Base-by-base conservation (phyloP, 441 rosid species). In the Adansonia gregorii region DNA sequence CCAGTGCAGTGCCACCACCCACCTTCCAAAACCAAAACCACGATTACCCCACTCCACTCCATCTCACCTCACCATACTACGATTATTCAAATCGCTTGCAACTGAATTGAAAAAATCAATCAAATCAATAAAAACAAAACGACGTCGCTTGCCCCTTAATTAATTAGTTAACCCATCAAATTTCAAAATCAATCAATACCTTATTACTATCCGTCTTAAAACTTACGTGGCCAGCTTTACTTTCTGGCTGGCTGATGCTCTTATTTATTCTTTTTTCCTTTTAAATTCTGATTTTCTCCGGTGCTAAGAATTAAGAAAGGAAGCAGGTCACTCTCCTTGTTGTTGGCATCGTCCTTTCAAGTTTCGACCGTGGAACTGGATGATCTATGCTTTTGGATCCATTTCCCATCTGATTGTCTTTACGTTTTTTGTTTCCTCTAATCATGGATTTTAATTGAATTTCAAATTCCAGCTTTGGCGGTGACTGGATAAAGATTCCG, bases 401-500 rank as follows among this genome's bases (percentile, higher is more conserved):
- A 9, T 31, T 39, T 46, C 58, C 17, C 73, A 49, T 41, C 31
- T 64, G 56, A 27, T 65, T 5, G 45, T 46, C 0, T 7, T 64
- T 58, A 20, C 68, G 22, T 14, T 64, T 35, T 39, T n/a, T 31
- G 48, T 60, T n/a, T 59, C 39, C 27, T 48, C 1, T 43, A 24
- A 45, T 69, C 19, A 31, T 27, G 27, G 74, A 45, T 31, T 46
- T 76, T 8, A 22, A 15, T 49, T 14, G 55, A 72, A 61, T 7
- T 20, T 35, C 9, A 20, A 72, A 14, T 70, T 49, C 80, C 69
- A 19, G 39, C 60, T 41, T 35, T 43, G 46, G 46, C 8, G 20
- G n/a, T 11, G 39, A 19, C 67, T 19, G 65, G 76, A 73, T 73
- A 43, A 55, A 24, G 19, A 76, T 66, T 19, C 35, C 59, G 61